Conservation (phyloP, 1,284 basidiomycete genomes). For the Pseudozyma thailandica region DNA sequence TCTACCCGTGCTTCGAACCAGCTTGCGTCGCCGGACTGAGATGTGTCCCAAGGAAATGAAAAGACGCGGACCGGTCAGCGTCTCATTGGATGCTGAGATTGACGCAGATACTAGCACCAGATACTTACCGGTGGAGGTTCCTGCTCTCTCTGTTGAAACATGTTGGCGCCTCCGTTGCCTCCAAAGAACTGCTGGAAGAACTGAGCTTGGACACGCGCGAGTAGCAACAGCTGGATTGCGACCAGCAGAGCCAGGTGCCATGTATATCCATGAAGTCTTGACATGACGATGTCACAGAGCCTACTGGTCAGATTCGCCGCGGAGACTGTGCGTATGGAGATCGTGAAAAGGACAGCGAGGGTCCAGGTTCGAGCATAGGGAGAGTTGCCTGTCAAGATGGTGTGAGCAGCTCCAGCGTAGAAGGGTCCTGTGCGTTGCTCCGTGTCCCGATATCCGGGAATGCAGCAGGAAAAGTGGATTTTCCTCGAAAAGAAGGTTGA, state of each 20-base stretch:
- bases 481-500: constrained; percentile 8
- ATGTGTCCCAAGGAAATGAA: background rate
- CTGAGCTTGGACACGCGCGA: constrained; percentile 30
- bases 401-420: constrained; percentile 16
- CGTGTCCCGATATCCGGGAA: constrained; percentile 16
- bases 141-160: constrained; percentile 45
- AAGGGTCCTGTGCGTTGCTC: constrained; percentile 5
- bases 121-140: constrained; percentile 56
- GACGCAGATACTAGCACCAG: background rate
- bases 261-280: background rate
- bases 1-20: constrained; percentile 62
- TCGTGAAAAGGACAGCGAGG: too few relatives aligned
- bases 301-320: too few relatives aligned
- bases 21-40: constrained; percentile 51
- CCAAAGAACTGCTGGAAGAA: constrained; percentile 61
- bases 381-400: too few relatives aligned
- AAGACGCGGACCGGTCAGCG: background rate
- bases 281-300: constrained; percentile 19
- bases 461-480: constrained; percentile 16
- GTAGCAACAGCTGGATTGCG: constrained; percentile 17
- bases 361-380: too few relatives aligned
- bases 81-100: background rate
- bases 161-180: constrained; percentile 35
- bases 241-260: constrained; percentile 12
- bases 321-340: too few relatives aligned